These are phyloP conservation scores for Gaeumannomyces tritici DNA, from an alignment of 2,329 filamentous ascomycete genomes.

Conservation along the genomic window DNA sequence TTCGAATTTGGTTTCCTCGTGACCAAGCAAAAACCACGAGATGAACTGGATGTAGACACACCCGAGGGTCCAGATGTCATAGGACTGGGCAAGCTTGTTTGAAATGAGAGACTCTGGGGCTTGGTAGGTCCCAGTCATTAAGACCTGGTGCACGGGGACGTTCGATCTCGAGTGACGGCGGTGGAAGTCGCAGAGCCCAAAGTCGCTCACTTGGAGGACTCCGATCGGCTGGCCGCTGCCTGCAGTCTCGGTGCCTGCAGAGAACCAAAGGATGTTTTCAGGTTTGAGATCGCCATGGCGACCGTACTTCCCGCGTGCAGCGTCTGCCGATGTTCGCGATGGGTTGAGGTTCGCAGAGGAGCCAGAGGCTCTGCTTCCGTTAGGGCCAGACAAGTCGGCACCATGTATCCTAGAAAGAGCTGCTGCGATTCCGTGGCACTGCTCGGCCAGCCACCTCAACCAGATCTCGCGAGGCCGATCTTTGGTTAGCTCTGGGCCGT, in stretches of 20 bases:
- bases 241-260: background rate
- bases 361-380: background rate
- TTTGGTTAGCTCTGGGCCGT: background rate
- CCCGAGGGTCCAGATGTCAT: constrained; percentile 13
- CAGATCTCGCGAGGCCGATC: background rate
- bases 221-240: background rate
- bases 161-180: background rate
- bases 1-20: background rate
- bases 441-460: constrained; percentile 8
- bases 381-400: background rate
- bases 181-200: background rate
- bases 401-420: background rate
- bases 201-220: background rate
- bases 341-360: background rate
- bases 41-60: constrained; percentile 12
- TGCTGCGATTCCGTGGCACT: constrained; percentile 9
- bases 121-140: background rate
- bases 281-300: background rate
- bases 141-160: background rate
- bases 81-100: background rate
- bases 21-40: constrained; percentile 1
- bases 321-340: background rate
- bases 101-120: background rate
- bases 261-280: background rate
- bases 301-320: background rate